phyloP scores from a whole-genome alignment of 768 basidiomycete genomes.

The Macrolepiota fuliginosa region DNA sequence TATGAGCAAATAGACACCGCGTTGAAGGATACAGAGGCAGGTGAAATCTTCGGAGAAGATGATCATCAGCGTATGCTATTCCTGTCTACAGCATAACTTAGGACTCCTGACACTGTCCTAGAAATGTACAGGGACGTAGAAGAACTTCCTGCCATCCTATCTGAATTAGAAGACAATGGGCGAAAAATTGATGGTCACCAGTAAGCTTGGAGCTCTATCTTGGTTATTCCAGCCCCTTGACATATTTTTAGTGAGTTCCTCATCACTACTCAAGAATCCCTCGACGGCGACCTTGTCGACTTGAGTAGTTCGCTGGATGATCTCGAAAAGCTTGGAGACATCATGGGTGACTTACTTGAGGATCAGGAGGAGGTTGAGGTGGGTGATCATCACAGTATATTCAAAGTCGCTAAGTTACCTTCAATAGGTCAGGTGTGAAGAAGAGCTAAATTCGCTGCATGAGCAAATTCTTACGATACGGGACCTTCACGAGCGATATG shows the following conservation, averaged over 20 bases:
- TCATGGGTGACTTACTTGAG: conserved; percentile 76
- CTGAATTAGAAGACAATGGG: conserved; percentile 63
- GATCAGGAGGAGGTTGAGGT: conserved; percentile 72
- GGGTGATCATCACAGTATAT: conserved; percentile 11
- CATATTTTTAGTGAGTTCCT: conserved; percentile 46
- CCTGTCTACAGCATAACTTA: neutral
- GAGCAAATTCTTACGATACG: conserved; percentile 60
- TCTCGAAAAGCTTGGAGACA: conserved; percentile 74
- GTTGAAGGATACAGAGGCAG: conserved; percentile 65
- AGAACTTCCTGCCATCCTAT: conserved; percentile 72
- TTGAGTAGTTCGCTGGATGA: conserved; percentile 54
- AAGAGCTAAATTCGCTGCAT: conserved; percentile 54
- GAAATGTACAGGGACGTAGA: conserved; percentile 83
- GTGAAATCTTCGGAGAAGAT: conserved; percentile 62
- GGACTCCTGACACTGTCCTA: conserved; percentile 22
- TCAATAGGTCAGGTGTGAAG: conserved; percentile 47
- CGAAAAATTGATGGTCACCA: conserved; percentile 50
- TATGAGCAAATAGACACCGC: conserved; percentile 77
- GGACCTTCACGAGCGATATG: conserved; percentile 62
- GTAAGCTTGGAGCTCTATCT: conserved; percentile 37
- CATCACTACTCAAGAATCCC: conserved; percentile 35
- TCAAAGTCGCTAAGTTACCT: neutral
- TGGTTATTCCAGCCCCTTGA: neutral
- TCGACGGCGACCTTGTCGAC: conserved; percentile 46
- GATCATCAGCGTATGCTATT: conserved; percentile 58